These are phyloP conservation scores for Pinus albicaulis DNA, from an alignment of 75 land plant genomes.

Conservation along the genomic window DNA sequence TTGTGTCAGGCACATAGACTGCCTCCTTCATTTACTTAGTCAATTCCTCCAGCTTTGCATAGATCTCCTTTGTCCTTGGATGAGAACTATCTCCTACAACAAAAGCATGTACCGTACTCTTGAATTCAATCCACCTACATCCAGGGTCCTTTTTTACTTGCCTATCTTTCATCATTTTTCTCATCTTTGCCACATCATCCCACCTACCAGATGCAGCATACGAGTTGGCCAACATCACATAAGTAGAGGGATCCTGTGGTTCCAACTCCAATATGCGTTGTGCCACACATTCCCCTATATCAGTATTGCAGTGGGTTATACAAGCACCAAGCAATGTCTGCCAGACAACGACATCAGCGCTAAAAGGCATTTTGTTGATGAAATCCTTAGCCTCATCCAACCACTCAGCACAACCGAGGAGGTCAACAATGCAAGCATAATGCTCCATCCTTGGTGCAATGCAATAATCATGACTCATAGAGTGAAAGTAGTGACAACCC, in stretches of 20 bases:
- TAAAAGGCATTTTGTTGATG: background rate
- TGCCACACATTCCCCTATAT: background rate
- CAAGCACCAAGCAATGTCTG: background rate
- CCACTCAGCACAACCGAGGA: background rate
- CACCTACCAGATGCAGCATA: background rate
- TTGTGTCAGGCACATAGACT: slow-evolving; percentile 11
- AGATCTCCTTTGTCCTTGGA: slow-evolving; percentile 29
- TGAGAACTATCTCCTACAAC: slow-evolving; percentile 13
- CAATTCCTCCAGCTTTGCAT: slow-evolving; percentile 13
- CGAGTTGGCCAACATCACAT: background rate
- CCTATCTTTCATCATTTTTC: slow-evolving; percentile 3
- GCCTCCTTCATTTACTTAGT: slow-evolving; percentile 12
- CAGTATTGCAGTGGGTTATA: background rate
- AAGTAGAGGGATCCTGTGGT: background rate
- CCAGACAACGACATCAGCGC: background rate
- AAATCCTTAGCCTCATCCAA: background rate
- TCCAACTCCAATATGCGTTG: background rate
- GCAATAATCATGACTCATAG: background rate
- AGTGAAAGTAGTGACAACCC: background rate
- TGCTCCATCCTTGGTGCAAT: background rate
- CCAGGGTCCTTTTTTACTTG: background rate
- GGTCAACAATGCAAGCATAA: background rate
- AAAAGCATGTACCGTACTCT: background rate
- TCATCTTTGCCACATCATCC: background rate
- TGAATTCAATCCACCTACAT: slow-evolving; percentile 4